Evolutionary conservation across 768 basidiomycete species (phyloP).

Genomic region (Lactarius akahatsu): DNA sequence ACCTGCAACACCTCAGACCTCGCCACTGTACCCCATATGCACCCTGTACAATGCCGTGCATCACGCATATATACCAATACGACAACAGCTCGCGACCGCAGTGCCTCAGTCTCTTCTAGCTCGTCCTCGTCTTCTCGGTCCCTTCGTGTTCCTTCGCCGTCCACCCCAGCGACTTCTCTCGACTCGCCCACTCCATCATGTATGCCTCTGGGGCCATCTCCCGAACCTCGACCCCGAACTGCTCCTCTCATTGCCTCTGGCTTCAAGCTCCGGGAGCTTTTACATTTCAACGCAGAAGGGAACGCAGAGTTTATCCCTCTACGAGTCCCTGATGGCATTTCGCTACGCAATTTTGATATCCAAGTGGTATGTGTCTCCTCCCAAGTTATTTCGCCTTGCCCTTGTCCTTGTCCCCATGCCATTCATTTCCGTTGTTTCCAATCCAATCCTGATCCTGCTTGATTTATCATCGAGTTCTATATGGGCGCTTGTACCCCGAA

Average conservation of each 20-base stretch:
- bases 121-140: slow-evolving; percentile 34
- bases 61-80: slow-evolving; percentile 30
- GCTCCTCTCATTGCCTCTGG: slow-evolving; percentile 34
- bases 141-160: slow-evolving; percentile 23
- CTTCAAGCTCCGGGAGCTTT: slow-evolving; percentile 39
- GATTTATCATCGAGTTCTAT: slow-evolving; percentile 5
- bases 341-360: slow-evolving; percentile 83
- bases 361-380: slow-evolving; percentile 72
- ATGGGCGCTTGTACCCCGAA: slow-evolving; percentile 20
- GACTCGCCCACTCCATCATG: slow-evolving; percentile 31
- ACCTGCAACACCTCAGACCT: slow-evolving; percentile 25
- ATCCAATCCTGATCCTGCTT: slow-evolving; percentile 1
- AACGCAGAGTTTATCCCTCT: slow-evolving; percentile 69
- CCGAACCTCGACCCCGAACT: slow-evolving; percentile 15
- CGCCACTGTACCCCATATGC: slow-evolving; percentile 46
- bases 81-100: slow-evolving; percentile 34
- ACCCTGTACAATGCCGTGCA: slow-evolving; percentile 39
- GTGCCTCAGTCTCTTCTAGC: slow-evolving; percentile 35
- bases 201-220: slow-evolving; percentile 22
- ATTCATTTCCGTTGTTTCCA: not conserved
- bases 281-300: slow-evolving; percentile 37
- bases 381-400: slow-evolving; percentile 6
- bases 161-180: slow-evolving; percentile 27
- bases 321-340: slow-evolving; percentile 77
- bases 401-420: slow-evolving; percentile 11